phyloP scores from a whole-genome alignment of 208 protist genomes.

The Acanthamoeba triangularis region DNA sequence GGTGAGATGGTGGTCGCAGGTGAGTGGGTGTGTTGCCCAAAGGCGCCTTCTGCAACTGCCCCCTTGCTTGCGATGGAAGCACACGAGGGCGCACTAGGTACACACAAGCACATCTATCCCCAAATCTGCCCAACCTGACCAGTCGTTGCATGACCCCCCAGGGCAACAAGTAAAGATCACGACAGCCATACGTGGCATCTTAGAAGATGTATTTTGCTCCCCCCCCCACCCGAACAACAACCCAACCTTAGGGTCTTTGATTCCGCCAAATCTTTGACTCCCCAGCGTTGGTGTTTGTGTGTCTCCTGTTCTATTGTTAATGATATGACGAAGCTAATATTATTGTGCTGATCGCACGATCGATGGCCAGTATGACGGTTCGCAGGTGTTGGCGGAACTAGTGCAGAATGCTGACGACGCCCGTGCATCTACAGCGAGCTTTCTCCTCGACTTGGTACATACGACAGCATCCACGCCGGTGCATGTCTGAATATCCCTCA shows the following conservation, averaged over 20 bases:
- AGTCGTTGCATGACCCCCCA: neutral
- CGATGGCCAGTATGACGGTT: constrained; percentile 41
- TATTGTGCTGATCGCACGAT: neutral
- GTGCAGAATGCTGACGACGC: constrained; percentile 75
- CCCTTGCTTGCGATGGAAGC: neutral
- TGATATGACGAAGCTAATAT: too few species aligned
- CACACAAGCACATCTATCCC: neutral
- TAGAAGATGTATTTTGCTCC: neutral
- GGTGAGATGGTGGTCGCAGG: too few species aligned
- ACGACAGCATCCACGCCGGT: too few species aligned
- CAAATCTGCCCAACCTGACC: neutral
- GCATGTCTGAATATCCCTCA: too few species aligned
- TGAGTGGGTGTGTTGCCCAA: too few species aligned
- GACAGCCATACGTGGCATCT: constrained; percentile 22
- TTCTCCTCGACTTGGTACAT: constrained; percentile 32
- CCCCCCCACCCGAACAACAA: neutral
- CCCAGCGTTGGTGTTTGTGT: too few species aligned
- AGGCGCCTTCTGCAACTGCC: too few species aligned
- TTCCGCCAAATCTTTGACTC: too few species aligned
- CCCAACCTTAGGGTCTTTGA: too few species aligned
- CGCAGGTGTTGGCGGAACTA: constrained; percentile 46
- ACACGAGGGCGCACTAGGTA: constrained; percentile 7
- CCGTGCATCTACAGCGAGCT: neutral
- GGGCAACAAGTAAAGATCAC: constrained; percentile 43
- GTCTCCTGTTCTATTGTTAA: too few species aligned